phyloP scores from a whole-genome alignment of 345 rosid genomes.

The Melaleuca quinquenervia region DNA sequence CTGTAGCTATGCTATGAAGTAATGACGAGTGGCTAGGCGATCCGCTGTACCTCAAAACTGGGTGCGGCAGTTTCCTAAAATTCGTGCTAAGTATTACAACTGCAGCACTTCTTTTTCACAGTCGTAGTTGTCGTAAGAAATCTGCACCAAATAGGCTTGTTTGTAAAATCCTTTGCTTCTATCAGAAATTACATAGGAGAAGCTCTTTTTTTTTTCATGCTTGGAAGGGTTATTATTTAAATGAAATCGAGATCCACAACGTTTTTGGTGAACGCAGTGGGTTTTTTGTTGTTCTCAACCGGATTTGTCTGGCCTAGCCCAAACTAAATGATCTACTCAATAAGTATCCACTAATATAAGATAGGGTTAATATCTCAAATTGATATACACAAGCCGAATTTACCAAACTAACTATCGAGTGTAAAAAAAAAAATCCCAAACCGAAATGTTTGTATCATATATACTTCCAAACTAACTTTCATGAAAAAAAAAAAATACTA shows the following conservation, averaged over 20 bases:
- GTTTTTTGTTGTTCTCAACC: background rate
- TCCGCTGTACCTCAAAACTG: background rate
- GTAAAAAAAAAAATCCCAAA: background rate
- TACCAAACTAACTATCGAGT: background rate
- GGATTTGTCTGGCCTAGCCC: background rate
- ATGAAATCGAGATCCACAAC: background rate
- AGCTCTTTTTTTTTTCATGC: background rate
- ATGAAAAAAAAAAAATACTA: background rate
- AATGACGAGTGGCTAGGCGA: background rate
- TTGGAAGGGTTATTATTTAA: background rate
- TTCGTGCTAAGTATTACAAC: background rate
- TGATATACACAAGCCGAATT: background rate
- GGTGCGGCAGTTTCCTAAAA: background rate
- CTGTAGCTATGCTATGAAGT: background rate
- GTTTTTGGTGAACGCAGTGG: background rate
- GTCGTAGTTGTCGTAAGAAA: background rate
- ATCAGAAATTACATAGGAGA: background rate
- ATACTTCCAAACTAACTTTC: background rate
- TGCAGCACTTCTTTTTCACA: background rate
- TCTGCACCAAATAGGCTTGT: background rate
- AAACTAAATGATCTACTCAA: background rate
- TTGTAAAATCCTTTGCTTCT: background rate
- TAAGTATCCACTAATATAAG: background rate
- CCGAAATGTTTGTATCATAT: background rate
- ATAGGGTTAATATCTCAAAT: background rate